Conservation (phyloP, 345 rosid genomes). For the Aethionema arabicum region DNA sequence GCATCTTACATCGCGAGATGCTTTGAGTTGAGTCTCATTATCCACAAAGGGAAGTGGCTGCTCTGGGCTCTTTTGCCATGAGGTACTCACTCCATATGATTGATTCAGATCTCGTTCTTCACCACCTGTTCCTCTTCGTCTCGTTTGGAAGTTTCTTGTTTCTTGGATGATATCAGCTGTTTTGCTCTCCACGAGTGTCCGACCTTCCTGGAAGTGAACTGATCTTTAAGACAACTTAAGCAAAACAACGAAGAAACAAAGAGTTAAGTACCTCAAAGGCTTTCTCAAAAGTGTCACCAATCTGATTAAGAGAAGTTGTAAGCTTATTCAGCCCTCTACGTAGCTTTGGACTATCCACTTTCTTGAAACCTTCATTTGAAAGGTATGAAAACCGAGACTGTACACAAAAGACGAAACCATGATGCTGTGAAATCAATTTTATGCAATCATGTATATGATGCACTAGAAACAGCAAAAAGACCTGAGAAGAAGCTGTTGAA, state of each 20-base stretch:
- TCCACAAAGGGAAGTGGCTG: slow-evolving; percentile 42
- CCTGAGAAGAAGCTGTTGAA: slow-evolving; percentile 42
- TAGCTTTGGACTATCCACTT: slow-evolving; percentile 61
- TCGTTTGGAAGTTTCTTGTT: slow-evolving; percentile 65
- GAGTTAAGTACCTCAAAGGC: slow-evolving; percentile 60
- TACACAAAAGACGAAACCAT: slow-evolving; percentile 19
- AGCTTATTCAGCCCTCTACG: slow-evolving; percentile 66
- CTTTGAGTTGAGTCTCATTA: slow-evolving; percentile 87
- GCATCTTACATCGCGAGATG: slow-evolving; percentile 96
- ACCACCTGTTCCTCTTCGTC: slow-evolving; percentile 52
- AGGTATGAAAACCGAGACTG: slow-evolving; percentile 40
- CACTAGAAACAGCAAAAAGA: slow-evolving; percentile 33
- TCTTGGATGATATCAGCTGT: slow-evolving; percentile 75
- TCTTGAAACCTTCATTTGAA: slow-evolving; percentile 45
- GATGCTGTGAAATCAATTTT: not conserved
- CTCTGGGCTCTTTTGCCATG: slow-evolving; percentile 45
- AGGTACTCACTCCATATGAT: slow-evolving; percentile 34
- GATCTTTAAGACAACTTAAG: slow-evolving; percentile 18
- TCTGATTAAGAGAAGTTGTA: slow-evolving; percentile 71
- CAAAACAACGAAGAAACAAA: not conserved
- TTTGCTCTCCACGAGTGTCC: slow-evolving; percentile 68
- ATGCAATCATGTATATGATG: slow-evolving; percentile 1
- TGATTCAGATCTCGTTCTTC: slow-evolving; percentile 38
- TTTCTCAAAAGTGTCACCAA: slow-evolving; percentile 81
- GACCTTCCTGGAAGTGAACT: slow-evolving; percentile 65